phyloP scores from a whole-genome alignment of 768 basidiomycete species.

The Boletus coccyginus region DNA sequence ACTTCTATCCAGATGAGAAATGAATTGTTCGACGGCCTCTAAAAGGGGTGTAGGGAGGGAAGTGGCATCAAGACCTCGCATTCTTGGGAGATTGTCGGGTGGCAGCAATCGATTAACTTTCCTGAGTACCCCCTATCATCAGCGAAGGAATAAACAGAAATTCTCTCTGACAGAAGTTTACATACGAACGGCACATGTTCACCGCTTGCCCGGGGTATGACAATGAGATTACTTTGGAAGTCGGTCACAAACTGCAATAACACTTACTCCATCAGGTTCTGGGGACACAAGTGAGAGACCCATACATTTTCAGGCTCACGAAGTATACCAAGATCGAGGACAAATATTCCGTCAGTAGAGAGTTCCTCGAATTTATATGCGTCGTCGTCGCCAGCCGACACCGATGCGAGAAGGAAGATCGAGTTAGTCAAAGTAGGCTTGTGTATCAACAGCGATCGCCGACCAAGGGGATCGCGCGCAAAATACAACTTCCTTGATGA shows the following conservation, averaged over 20 bases:
- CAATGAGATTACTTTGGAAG: slow-evolving; percentile 19
- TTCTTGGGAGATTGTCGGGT: slow-evolving; percentile 36
- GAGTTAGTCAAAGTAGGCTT: slow-evolving; percentile 47
- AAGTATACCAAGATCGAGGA: slow-evolving; percentile 43
- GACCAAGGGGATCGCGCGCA: slow-evolving; percentile 79
- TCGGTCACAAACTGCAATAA: slow-evolving; percentile 17
- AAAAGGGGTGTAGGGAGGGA: slow-evolving; percentile 31
- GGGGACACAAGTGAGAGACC: background rate
- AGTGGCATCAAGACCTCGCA: slow-evolving; percentile 22
- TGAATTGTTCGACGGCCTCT: slow-evolving; percentile 47
- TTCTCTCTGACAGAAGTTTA: background rate
- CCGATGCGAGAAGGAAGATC: slow-evolving; percentile 63
- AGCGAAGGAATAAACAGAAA: background rate
- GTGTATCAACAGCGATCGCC: slow-evolving; percentile 80
- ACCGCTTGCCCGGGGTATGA: slow-evolving; percentile 21
- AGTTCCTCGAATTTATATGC: slow-evolving; percentile 61
- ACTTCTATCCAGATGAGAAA: slow-evolving; percentile 58
- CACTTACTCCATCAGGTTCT: background rate
- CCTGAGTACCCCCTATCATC: slow-evolving; percentile 40
- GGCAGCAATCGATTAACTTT: slow-evolving; percentile 51
- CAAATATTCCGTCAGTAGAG: slow-evolving; percentile 54
- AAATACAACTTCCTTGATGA: slow-evolving; percentile 56
- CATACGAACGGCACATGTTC: slow-evolving; percentile 24
- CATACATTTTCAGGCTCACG: slow-evolving; percentile 25
- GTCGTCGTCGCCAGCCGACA: slow-evolving; percentile 49